phyloP scores from a whole-genome alignment of 768 basidiomycete genomes.

The Favolaschia claudopus region DNA sequence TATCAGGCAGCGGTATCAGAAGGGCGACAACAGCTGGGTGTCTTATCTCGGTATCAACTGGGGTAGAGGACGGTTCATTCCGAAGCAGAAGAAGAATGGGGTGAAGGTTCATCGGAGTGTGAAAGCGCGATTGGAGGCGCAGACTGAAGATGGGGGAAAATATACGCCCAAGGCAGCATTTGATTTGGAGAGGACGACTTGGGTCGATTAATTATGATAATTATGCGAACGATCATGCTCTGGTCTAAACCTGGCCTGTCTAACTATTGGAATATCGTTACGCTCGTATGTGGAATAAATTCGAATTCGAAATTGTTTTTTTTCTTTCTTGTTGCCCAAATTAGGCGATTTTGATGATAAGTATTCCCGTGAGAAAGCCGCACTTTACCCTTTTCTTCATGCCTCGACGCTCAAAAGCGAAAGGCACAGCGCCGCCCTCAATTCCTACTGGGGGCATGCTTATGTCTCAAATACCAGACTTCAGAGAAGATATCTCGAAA shows the following conservation, averaged over 20 bases:
- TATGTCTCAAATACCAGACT: background rate
- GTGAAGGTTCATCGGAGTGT: constrained; percentile 46
- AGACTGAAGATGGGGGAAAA: constrained; percentile 27
- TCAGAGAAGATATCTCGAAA: constrained; percentile 1
- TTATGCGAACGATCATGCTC: no score
- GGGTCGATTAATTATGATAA: constrained; percentile 46
- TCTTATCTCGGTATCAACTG: constrained; percentile 29
- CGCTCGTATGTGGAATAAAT: no score
- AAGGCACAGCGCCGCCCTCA: no score
- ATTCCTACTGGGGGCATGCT: no score
- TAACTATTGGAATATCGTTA: no score
- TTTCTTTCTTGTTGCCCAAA: no score
- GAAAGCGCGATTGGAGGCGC: constrained; percentile 46
- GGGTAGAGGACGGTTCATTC: constrained; percentile 39
- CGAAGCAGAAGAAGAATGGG: constrained; percentile 30
- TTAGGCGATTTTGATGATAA: no score
- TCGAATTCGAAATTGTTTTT: no score
- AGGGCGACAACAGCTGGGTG: constrained; percentile 23
- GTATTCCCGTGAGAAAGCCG: no score
- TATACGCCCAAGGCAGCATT: constrained; percentile 46
- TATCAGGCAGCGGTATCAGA: constrained; percentile 25
- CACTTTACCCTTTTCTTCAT: constrained; percentile 8
- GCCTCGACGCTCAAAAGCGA: constrained; percentile 1
- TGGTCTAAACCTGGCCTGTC: no score
- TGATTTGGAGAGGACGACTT: constrained; percentile 36